Base-by-base conservation (phyloP, 176 grass and related monocot genomes). In the Phoenix dactylifera region DNA sequence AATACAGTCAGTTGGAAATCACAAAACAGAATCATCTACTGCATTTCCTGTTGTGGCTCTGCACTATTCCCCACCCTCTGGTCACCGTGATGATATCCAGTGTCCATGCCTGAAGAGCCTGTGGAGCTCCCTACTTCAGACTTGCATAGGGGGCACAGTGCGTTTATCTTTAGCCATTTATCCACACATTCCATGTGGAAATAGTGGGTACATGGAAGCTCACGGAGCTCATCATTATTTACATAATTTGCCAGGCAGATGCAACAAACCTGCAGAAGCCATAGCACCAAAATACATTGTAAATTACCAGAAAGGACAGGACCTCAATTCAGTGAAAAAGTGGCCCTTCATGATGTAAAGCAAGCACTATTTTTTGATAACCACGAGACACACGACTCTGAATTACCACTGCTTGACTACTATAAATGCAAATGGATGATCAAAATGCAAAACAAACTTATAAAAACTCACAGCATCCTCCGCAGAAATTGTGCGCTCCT, bases 141-240 rank as follows among this genome's bases (percentile, higher is more conserved):
- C 72, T 97, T 91, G 66, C 92, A 97, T 49, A 97, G 87, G 66
- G 92, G 92, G 25, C 92, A 97, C 49, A 91, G 5, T 4, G 92
- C 87, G 39, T 91, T 97, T 65, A 97, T 97, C 71, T 88, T 82
- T 26, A 97, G 83, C 92, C 92, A 97, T 68, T 97, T 91, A 24
- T 97, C 92, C 24, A 97, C 76, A 30, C 92, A 97, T 9, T 97
- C 92, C 73, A 82, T 80, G 67, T 97, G 92, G 68, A 97, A 97
- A 56, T 88, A 80, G 50, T 97, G 92, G 0, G 54, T 18, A 32
- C 92, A 97, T 48, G 92, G 75, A 58, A 97, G 92, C 35, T 97
- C 87, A 0, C 92, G 77, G 4, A 97, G 69, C 22, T 91, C 87
- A 51, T 97, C 92, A 18, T 97, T 70, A 60, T 97, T 85, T 0